Evolutionary conservation across 2,329 filamentous ascomycete genomes (phyloP).

Genomic region (Leptographium lundbergii): DNA sequence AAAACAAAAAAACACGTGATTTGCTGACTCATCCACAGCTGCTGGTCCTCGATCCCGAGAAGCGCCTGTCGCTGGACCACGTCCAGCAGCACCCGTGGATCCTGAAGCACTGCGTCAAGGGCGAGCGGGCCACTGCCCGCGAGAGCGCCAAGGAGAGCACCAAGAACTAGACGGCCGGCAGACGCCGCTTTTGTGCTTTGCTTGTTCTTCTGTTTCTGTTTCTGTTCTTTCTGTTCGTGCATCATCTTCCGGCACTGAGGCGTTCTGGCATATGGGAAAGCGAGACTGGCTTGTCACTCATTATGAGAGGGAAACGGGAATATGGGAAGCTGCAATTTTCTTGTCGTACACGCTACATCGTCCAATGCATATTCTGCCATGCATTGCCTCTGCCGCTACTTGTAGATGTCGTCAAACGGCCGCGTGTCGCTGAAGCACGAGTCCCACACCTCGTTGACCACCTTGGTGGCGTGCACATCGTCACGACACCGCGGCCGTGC

Average conservation of each 20-base stretch:
- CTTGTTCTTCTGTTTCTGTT: too few relatives aligned
- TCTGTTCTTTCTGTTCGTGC: too few relatives aligned
- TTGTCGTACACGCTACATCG: too few relatives aligned
- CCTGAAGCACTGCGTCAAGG: slow-evolving; percentile 75
- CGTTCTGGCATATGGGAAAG: too few relatives aligned
- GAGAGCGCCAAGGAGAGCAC: slow-evolving; percentile 31
- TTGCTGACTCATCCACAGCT: slow-evolving; percentile 36
- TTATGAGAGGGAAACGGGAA: too few relatives aligned
- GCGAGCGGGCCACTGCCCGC: slow-evolving; percentile 38
- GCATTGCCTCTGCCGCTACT: slow-evolving; percentile 30
- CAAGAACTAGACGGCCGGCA: not conserved
- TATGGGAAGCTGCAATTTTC: too few relatives aligned
- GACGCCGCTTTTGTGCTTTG: not conserved
- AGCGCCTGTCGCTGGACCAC: slow-evolving; percentile 79
- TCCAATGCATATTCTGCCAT: too few relatives aligned
- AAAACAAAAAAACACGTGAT: not conserved
- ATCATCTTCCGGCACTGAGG: too few relatives aligned
- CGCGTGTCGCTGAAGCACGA: slow-evolving; percentile 90
- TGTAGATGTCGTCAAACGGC: slow-evolving; percentile 94
- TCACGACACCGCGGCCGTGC: slow-evolving; percentile 71
- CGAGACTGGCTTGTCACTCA: too few relatives aligned
- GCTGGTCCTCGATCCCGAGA: slow-evolving; percentile 85
- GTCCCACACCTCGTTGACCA: slow-evolving; percentile 97
- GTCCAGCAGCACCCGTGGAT: slow-evolving; percentile 93
- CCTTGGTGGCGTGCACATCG: slow-evolving; percentile 71